Evolutionary conservation across 768 basidiomycete species (phyloP).

Genomic region (Mycena pura): DNA sequence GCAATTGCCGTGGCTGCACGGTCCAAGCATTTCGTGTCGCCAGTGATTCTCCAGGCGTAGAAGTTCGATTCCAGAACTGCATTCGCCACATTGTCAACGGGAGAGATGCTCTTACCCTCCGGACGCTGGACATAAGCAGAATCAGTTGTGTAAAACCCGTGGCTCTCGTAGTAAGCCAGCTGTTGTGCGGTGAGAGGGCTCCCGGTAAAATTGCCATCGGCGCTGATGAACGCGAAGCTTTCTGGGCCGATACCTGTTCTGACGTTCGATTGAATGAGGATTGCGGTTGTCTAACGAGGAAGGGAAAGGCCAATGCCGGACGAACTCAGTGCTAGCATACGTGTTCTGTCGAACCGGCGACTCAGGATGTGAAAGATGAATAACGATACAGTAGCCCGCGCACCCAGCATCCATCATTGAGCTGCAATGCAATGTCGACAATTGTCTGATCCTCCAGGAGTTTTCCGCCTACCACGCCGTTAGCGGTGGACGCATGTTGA

Average conservation of each 20-base stretch:
- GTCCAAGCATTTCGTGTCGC: conserved; percentile 70
- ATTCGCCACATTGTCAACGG: no score
- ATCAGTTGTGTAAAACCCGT: conserved; percentile 70
- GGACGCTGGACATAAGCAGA: conserved; percentile 71
- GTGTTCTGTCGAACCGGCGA: conserved; percentile 51
- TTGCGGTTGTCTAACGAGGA: no score
- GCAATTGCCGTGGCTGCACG: conserved; percentile 64
- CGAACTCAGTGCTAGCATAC: conserved; percentile 66
- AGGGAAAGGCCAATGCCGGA: conserved; percentile 41
- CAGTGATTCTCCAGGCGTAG: conserved; percentile 78
- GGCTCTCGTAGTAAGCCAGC: conserved; percentile 58
- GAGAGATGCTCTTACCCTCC: conserved; percentile 40
- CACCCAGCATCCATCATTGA: conserved; percentile 75
- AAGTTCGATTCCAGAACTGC: conserved; percentile 79
- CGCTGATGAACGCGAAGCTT: conserved; percentile 64
- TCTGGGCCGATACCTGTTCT: conserved; percentile 85
- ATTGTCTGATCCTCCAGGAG: conserved; percentile 76
- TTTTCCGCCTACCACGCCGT: conserved; percentile 45
- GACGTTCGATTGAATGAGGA: no score
- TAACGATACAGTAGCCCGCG: neutral
- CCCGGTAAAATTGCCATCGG: conserved; percentile 67
- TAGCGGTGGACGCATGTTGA: neutral
- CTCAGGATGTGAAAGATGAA: neutral
- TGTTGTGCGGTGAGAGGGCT: conserved; percentile 42
- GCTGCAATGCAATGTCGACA: conserved; percentile 61